Evolutionary conservation across 441 rosid genomes (phyloP).

Genomic region (Corymbia citriodora): DNA sequence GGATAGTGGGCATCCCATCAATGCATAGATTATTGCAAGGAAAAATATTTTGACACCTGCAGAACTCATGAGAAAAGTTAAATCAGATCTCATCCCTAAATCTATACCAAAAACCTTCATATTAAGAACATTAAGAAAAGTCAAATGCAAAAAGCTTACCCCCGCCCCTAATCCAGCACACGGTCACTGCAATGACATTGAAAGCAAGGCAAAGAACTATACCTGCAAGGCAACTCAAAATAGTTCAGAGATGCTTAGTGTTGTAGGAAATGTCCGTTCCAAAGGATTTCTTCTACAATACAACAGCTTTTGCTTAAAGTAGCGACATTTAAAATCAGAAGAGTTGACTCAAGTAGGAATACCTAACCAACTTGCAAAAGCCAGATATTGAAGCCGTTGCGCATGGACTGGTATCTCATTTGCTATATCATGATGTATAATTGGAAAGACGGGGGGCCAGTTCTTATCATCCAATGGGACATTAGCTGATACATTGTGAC

Average conservation of each 20-base stretch:
- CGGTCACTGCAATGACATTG: slow-evolving; percentile 69
- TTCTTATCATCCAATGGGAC: slow-evolving; percentile 58
- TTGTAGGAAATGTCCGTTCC: background rate
- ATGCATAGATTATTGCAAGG: slow-evolving; percentile 74
- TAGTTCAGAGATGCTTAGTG: background rate
- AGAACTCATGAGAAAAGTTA: background rate
- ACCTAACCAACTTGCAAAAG: slow-evolving; percentile 98
- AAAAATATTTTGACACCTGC: slow-evolving; percentile 85
- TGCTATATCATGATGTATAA: slow-evolving; percentile 95
- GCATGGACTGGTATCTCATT: slow-evolving; percentile 91
- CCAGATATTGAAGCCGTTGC: slow-evolving; percentile 87
- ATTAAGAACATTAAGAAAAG: slow-evolving; percentile 7
- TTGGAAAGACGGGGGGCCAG: slow-evolving; percentile 95
- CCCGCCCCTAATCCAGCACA: slow-evolving; percentile 90
- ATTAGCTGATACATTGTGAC: slow-evolving; percentile 49
- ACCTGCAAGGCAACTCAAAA: slow-evolving; percentile 24
- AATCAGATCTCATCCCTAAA: background rate
- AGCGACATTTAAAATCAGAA: background rate
- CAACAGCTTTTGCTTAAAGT: background rate
- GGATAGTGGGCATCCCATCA: slow-evolving; percentile 79
- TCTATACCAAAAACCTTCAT: background rate
- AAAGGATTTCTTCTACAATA: background rate
- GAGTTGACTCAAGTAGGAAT: background rate
- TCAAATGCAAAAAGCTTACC: slow-evolving; percentile 38
- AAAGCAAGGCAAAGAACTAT: slow-evolving; percentile 76